phyloP scores from a whole-genome alignment of 148 eudicot species.

The Heliosperma pusillum region DNA sequence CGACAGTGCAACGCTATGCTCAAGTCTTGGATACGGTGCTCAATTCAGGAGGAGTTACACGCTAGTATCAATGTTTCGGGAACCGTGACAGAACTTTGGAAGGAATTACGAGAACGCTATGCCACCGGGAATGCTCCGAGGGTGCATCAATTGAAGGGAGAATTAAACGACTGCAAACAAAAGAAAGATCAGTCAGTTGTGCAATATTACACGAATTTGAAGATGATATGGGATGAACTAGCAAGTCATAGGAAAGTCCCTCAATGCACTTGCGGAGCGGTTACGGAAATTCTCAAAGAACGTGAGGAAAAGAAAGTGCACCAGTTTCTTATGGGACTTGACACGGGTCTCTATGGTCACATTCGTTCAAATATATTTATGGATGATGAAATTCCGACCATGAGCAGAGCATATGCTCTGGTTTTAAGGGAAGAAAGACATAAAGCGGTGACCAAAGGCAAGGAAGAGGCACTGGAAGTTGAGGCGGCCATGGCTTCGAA shows the following conservation, averaged over 20 bases:
- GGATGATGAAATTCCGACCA: neutral
- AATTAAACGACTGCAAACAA: too few species aligned
- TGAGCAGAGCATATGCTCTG: neutral
- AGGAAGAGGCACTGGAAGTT: neutral
- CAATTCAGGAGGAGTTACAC: too few species aligned
- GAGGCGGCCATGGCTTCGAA: neutral
- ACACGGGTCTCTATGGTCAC: neutral
- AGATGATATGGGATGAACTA: too few species aligned
- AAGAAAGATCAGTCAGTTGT: neutral
- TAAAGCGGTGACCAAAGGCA: neutral
- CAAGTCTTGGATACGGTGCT: too few species aligned
- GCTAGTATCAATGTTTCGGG: too few species aligned
- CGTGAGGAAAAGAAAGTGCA: neutral
- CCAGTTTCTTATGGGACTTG: too few species aligned
- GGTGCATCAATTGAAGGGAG: too few species aligned
- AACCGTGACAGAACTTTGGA: too few species aligned
- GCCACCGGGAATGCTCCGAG: too few species aligned
- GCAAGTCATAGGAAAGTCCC: neutral
- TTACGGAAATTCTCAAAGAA: neutral
- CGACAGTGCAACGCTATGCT: too few species aligned
- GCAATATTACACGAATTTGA: neutral
- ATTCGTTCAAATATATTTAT: neutral
- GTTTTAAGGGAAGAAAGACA: too few species aligned
- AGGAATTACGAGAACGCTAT: too few species aligned
- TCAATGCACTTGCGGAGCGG: constrained; percentile 2